Evolutionary conservation across 225 moss, liverwort and hornwort genomes (phyloP).

Genomic region (Anthoceros angustus): DNA sequence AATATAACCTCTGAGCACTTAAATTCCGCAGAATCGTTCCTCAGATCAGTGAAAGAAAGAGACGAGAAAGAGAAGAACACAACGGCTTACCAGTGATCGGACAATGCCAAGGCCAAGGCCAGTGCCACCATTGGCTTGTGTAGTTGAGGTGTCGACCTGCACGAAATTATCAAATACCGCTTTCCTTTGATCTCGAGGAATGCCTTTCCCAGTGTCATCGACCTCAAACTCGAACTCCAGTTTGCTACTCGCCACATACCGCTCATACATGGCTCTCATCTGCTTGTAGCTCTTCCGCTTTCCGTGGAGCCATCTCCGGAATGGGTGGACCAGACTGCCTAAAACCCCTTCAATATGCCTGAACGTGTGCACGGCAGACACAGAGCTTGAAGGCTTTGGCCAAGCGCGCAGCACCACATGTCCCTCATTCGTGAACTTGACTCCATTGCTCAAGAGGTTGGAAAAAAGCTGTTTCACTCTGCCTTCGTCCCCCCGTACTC

Average conservation of each 20-base stretch:
- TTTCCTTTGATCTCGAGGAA: constrained; percentile 24
- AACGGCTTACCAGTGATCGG: constrained; percentile 26
- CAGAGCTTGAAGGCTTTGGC: constrained; percentile 18
- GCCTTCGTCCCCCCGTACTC: constrained; percentile 28
- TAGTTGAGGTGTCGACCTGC: constrained; percentile 28
- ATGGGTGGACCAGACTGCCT: constrained; percentile 18
- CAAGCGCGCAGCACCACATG: constrained; percentile 39
- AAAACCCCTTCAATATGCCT: constrained; percentile 12
- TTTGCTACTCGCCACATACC: constrained; percentile 9
- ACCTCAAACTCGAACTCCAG: constrained; percentile 39
- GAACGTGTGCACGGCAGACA: constrained; percentile 7
- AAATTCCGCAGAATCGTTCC: no score
- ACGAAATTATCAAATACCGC: constrained; percentile 46
- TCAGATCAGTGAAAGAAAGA: neutral
- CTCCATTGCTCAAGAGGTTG: constrained; percentile 35
- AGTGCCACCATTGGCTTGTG: constrained; percentile 37
- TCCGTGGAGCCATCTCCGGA: constrained; percentile 15
- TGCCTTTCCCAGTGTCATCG: constrained; percentile 43
- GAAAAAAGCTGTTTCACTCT: constrained; percentile 34
- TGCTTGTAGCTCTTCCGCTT: constrained; percentile 10
- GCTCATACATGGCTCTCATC: constrained; percentile 7
- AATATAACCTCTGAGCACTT: no score
- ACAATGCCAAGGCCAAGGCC: constrained; percentile 44
- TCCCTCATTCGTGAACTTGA: constrained; percentile 32
- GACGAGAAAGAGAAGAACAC: neutral